Conservation (phyloP, 179 eudicot genomes). For the Patellifolia procumbens region DNA sequence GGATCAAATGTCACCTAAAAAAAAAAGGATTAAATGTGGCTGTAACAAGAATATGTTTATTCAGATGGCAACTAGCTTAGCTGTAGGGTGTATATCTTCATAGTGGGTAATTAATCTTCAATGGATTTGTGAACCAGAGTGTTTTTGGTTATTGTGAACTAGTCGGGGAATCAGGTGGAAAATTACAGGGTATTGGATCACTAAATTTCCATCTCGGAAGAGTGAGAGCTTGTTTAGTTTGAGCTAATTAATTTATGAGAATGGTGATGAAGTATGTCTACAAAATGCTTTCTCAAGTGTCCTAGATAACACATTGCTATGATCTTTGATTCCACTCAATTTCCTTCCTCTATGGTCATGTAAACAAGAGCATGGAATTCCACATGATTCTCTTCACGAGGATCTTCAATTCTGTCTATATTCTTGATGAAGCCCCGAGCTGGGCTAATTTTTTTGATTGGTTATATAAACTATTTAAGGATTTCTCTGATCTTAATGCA, state of each 20-base stretch:
- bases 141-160: not conserved
- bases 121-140: not conserved
- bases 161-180: not conserved
- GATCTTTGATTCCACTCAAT: not conserved
- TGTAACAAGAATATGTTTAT: not conserved
- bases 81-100: not conserved
- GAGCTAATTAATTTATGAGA: not conserved
- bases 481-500: conserved; percentile 23
- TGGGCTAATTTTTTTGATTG: not conserved
- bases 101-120: not conserved
- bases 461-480: not conserved
- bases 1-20: not conserved
- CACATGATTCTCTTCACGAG: not conserved
- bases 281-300: not conserved
- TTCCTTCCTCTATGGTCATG: not conserved
- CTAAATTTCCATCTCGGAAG: not conserved
- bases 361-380: not conserved
- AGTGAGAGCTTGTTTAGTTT: not conserved
- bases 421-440: not conserved
- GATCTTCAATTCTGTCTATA: not conserved
- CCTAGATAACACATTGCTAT: not conserved
- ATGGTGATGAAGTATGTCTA: not conserved
- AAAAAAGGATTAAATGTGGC: not conserved
- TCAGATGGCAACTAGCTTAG: not conserved
- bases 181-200: not conserved